Evolutionary conservation across 768 basidiomycete genomes (phyloP).

Genomic region (Russula earlei): DNA sequence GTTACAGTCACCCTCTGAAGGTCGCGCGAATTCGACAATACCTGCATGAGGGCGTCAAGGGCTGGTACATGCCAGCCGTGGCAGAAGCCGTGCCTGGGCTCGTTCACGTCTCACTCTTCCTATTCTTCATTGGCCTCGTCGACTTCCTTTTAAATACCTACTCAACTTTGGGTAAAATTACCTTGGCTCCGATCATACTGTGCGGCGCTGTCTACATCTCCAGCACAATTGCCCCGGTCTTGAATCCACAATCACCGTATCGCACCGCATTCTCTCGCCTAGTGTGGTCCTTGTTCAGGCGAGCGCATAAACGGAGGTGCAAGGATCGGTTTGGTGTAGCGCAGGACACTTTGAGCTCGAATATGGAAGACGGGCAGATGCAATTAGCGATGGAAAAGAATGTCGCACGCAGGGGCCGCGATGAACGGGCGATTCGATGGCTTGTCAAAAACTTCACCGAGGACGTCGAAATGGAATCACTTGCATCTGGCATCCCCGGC

Average conservation of each 20-base stretch:
- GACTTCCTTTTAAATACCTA: slow-evolving; percentile 33
- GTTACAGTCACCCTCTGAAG: slow-evolving; percentile 23
- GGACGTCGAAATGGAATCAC: slow-evolving; percentile 13
- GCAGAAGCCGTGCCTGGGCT: slow-evolving; percentile 38
- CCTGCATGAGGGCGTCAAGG: slow-evolving; percentile 29
- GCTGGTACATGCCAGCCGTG: slow-evolving; percentile 33
- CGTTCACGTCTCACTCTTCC: slow-evolving; percentile 39
- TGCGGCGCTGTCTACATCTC: slow-evolving; percentile 11
- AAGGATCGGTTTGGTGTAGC: background rate
- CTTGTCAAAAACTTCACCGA: background rate
- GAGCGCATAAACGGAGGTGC: background rate
- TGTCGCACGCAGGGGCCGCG: slow-evolving; percentile 1
- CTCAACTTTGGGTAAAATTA: background rate
- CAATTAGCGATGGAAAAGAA: slow-evolving; percentile 14
- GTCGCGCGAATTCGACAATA: slow-evolving; percentile 37
- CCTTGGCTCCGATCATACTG: background rate
- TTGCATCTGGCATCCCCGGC: slow-evolving; percentile 10
- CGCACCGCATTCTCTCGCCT: slow-evolving; percentile 6
- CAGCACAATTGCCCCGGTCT: slow-evolving; percentile 4
- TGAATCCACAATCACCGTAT: slow-evolving; percentile 8
- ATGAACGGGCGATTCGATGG: slow-evolving; percentile 13
- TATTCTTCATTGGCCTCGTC: slow-evolving; percentile 42
- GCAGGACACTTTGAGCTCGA: background rate
- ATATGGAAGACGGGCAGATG: slow-evolving; percentile 13
- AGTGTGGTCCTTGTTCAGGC: slow-evolving; percentile 1